Evolutionary conservation across 2,329 filamentous ascomycete genomes (phyloP), one percentile per base, ranked within the genome.

Genomic region (Aspergillus vadensis): DNA sequence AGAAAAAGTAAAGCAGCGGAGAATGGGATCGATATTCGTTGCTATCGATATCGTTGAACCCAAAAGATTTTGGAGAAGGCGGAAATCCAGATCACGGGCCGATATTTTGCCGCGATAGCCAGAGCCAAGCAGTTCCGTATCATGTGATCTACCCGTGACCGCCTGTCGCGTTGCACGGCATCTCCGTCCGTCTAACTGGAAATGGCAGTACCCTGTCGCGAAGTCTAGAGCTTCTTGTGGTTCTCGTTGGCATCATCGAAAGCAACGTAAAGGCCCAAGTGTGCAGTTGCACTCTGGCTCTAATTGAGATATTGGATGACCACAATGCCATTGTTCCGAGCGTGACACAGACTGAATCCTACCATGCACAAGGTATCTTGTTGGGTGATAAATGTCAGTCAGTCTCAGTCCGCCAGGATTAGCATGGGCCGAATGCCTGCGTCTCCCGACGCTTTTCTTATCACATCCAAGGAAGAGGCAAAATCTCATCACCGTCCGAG

Each of bases 401-500:
- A 12, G 19, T 44, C 21, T n/a, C 41, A 23, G 19, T 23, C 19
- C 10, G 19, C 12, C 10, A 12, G 41, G 38, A 7, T 23, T 44
- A 44, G 25, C 25, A 44, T 44, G 41, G 41, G 17, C 19, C 9
- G 17, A 44, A 21, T 44, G 48, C 47, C 49, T 19, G 54, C 5
- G 10, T 36, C 32, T 14, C 32, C 32, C 12, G 38, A n/a, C 50
- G 21, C 50, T 10, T 58, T 36, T 19, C 21, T 44, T 61, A 50
- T 59, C 59, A 56, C 56, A 59, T 56, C 38, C 19, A 17, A 43
- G 30, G 47, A 36, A 30, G 48, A 36, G 44, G 25, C 10, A 36
- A 36, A 50, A 25, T 36, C 38, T 27, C 56, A 27, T 58, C 56
- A 58, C 56, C 27, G 56, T 58, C 56, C 52, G 58, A 60, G 58